Evolutionary conservation across 441 rosid genomes (phyloP).

Genomic region (Pelargonium myrrhifolium): DNA sequence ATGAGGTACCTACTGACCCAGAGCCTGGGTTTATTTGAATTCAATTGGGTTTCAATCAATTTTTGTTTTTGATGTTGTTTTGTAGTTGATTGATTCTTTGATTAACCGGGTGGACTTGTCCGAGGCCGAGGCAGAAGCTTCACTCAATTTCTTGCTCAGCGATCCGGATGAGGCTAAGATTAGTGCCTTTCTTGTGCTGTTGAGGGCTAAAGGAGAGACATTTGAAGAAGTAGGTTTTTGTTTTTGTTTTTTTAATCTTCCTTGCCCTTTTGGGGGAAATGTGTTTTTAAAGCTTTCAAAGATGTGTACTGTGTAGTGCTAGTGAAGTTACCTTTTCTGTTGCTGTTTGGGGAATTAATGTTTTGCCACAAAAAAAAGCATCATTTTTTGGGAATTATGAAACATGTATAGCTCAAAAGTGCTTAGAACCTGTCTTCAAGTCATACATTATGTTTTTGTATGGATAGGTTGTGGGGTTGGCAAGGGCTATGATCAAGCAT

Average conservation of each 20-base stretch:
- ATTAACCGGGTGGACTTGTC: conserved; percentile 60
- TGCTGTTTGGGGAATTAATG: conserved; percentile 1
- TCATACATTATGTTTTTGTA: too few species aligned
- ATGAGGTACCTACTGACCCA: too few species aligned
- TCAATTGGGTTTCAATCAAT: background rate
- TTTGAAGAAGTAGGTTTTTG: conserved; percentile 56
- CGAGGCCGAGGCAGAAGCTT: conserved; percentile 67
- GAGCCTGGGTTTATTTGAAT: background rate
- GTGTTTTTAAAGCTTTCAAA: background rate
- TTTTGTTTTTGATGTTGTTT: too few species aligned
- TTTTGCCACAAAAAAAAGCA: background rate
- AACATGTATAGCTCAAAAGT: background rate
- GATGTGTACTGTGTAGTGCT: background rate
- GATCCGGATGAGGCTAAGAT: conserved; percentile 58
- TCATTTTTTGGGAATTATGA: background rate
- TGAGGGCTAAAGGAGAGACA: conserved; percentile 94
- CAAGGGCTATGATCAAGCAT: conserved; percentile 74
- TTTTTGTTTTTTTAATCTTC: background rate
- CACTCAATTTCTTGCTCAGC: conserved; percentile 50
- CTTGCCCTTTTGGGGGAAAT: background rate
- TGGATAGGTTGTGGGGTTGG: conserved; percentile 67
- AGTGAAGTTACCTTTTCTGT: background rate
- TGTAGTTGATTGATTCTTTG: conserved; percentile 70
- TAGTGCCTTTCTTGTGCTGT: conserved; percentile 76
- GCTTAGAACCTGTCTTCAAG: background rate